phyloP scores from a whole-genome alignment of 2,329 filamentous ascomycete species.

The Colletotrichum acutatum region DNA sequence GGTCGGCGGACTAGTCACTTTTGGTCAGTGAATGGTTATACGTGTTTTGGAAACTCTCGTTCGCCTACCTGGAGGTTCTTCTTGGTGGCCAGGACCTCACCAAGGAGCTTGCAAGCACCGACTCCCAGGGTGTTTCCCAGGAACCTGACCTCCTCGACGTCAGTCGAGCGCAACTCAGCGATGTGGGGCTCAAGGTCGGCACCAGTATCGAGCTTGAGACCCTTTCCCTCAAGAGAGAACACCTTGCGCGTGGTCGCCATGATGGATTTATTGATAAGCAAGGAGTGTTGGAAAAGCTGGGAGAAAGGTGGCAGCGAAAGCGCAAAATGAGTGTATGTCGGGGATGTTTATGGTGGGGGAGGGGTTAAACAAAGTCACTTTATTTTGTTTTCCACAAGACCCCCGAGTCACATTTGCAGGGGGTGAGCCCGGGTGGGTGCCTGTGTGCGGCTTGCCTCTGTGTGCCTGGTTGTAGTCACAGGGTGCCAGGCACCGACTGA shows the following conservation, averaged over 20 bases:
- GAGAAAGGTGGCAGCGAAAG: constrained; percentile 20
- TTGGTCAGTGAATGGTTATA: constrained; percentile 6
- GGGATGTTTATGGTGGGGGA: constrained; percentile 31
- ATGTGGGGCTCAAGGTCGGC: constrained; percentile 89
- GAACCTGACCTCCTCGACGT: constrained; percentile 87
- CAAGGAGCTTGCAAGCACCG: constrained; percentile 86
- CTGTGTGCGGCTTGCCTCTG: background rate
- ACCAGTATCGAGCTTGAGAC: constrained; percentile 90
- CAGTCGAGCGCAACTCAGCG: constrained; percentile 75
- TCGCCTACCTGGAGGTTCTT: constrained; percentile 78
- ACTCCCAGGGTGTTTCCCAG: constrained; percentile 94
- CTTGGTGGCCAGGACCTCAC: constrained; percentile 85
- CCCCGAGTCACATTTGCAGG: constrained; percentile 20
- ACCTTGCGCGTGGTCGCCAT: constrained; percentile 59
- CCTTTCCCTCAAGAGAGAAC: constrained; percentile 92
- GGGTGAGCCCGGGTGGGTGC: constrained; percentile 20
- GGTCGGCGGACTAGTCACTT: constrained; percentile 74
- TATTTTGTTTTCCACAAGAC: constrained; percentile 20
- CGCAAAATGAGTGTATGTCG: constrained; percentile 33
- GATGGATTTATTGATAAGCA: constrained; percentile 12
- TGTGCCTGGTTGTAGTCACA: constrained; percentile 9
- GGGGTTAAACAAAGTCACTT: constrained; percentile 33
- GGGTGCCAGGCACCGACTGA: background rate
- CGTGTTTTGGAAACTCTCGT: background rate
- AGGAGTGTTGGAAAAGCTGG: background rate